Conservation (phyloP, 805 yeast genomes). For the Candida yuanshanica region DNA sequence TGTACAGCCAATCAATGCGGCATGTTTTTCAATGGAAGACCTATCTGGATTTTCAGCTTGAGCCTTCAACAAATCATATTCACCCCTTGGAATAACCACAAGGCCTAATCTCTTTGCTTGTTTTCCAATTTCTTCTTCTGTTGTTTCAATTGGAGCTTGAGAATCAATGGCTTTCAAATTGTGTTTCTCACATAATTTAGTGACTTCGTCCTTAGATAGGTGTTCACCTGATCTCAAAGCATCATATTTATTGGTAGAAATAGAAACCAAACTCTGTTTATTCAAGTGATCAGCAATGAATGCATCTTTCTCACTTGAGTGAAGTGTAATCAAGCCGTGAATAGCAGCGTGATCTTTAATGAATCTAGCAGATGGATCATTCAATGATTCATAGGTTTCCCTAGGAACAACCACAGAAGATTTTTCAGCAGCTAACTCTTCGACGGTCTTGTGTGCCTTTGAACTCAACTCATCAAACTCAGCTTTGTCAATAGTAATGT, state of each 20-base stretch:
- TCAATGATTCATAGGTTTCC: slow-evolving; percentile 17
- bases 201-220: slow-evolving; percentile 18
- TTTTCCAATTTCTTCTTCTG: background rate
- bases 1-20: slow-evolving; percentile 17
- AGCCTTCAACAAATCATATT: slow-evolving; percentile 9
- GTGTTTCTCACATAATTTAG: slow-evolving; percentile 13
- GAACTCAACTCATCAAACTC: slow-evolving; percentile 8
- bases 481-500: slow-evolving; percentile 9
- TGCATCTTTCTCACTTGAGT: slow-evolving; percentile 1
- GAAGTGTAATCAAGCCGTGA: slow-evolving; percentile 10
- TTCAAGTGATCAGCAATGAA: background rate
- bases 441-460: slow-evolving; percentile 17
- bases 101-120: slow-evolving; percentile 3
- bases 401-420: slow-evolving; percentile 20
- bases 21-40: slow-evolving; percentile 13
- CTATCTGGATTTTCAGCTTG: slow-evolving; percentile 13
- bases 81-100: slow-evolving; percentile 1
- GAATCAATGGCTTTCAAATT: background rate
- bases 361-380: slow-evolving; percentile 3
- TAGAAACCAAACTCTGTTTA: background rate
- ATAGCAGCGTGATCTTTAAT: slow-evolving; percentile 7
- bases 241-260: slow-evolving; percentile 15
- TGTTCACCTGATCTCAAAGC: background rate
- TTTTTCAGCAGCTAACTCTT: slow-evolving; percentile 11
- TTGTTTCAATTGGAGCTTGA: background rate